Base-by-base conservation (phyloP, 2,329 filamentous ascomycete genomes). In the Cladosporium sp. region DNA sequence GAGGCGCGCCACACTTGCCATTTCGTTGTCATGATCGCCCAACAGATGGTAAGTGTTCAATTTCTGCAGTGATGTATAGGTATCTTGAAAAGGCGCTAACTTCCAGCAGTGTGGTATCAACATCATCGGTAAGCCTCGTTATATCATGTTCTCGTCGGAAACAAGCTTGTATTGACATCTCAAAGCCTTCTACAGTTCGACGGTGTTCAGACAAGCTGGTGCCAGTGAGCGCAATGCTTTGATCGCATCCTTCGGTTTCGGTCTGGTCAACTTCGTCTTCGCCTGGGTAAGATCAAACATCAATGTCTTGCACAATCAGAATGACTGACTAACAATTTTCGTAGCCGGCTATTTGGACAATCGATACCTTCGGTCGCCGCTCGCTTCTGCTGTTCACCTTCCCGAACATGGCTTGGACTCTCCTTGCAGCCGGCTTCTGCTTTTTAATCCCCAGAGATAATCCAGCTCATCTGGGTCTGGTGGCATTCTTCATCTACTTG, bases 381-480 rank as follows among this genome's bases (percentile, higher is more conserved):
- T 63, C 69, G 2, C 69, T 77, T 1, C 67, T 78, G 74, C 32
- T 76, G 1, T 78, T 78, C 39, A 83, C 81, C 1, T 83, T 82
- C 69, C 81, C 81, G 0, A 73, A 81, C 6, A 82, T 83, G 79
- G 74, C 75, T 4, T 58, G 57, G 46, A 60, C 28, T 10, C 59
- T 53, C 78, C 82, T 85, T 63, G 81, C 83, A 67, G 79, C 81
- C 6, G 72, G 83, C 73, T 73, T 81, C 43, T 80, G 76, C 46
- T 76, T 82, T 65, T 75, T 74, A 53, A 75, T 78, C 72, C 57
- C 74, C 11, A 65, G 67, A 8, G 34, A 63, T 5, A 67, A 39
- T 16, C 61, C 32, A 10, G 67, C 68, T 1, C 73, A 73, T 30
- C 66, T 77, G 1, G 75, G 71, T 2, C 61, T 69, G 4, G 63